Conservation (phyloP, 1,284 basidiomycete genomes). For the Ganoderma multipileum region DNA sequence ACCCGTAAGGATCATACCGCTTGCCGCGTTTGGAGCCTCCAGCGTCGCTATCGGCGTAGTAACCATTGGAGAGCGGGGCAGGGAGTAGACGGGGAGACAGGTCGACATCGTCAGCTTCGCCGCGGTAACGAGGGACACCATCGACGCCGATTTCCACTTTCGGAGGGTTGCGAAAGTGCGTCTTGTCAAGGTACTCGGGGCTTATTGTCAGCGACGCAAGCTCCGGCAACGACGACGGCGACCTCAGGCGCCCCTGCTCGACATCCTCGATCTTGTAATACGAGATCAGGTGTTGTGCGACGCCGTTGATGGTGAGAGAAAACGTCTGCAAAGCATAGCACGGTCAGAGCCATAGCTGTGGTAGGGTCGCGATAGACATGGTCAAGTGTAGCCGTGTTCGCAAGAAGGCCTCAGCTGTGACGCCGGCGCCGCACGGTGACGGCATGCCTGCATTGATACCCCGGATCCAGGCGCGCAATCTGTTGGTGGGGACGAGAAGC, state of each 20-base stretch:
- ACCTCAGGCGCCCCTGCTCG: slow-evolving; percentile 83
- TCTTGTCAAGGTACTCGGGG: slow-evolving; percentile 89
- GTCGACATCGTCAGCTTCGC: slow-evolving; percentile 75
- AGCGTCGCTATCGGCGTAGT: slow-evolving; percentile 51
- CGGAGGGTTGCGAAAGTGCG: slow-evolving; percentile 90
- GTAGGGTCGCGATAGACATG: background rate
- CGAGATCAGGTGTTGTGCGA: slow-evolving; percentile 93
- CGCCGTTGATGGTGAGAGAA: slow-evolving; percentile 85
- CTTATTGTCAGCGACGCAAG: slow-evolving; percentile 87
- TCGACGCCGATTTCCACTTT: slow-evolving; percentile 87
- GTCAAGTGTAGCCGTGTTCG: background rate
- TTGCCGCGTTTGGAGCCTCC: slow-evolving; percentile 51
- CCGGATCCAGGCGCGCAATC: slow-evolving; percentile 20
- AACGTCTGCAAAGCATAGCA: slow-evolving; percentile 71
- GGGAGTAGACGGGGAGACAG: slow-evolving; percentile 54
- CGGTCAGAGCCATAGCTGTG: slow-evolving; percentile 9
- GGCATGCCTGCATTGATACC: slow-evolving; percentile 4
- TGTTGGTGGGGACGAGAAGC: slow-evolving; percentile 24
- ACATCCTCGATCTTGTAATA: slow-evolving; percentile 97
- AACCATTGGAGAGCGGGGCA: slow-evolving; percentile 57
- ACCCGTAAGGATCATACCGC: slow-evolving; percentile 59
- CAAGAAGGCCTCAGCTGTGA: background rate
- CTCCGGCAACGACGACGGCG: slow-evolving; percentile 90
- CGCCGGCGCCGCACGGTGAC: slow-evolving; percentile 4
- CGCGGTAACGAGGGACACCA: slow-evolving; percentile 82